Conservation (phyloP, 1,284 basidiomycete genomes). For the Amylostereum areolatum region DNA sequence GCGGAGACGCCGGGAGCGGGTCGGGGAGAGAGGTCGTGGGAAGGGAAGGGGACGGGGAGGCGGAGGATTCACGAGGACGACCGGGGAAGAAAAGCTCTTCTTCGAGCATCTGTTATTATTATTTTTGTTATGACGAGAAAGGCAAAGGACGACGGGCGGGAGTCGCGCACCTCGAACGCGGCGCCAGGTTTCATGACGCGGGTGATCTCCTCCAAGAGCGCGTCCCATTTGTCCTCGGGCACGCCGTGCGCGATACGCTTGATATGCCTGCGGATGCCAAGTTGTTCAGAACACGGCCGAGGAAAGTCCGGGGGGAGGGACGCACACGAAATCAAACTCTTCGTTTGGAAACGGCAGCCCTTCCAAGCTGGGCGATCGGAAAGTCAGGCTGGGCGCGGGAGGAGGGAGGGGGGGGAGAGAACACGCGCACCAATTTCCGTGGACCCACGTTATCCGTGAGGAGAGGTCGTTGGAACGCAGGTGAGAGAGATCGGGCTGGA, state of each 20-base stretch:
- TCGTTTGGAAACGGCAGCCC: constrained; percentile 60
- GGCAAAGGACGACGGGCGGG: too few relatives aligned
- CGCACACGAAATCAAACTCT: constrained; percentile 70
- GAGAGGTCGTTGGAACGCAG: constrained; percentile 49
- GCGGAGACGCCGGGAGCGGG: too few relatives aligned
- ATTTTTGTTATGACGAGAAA: too few relatives aligned
- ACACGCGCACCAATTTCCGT: constrained; percentile 57
- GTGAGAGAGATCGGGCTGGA: constrained; percentile 57
- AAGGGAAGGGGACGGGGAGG: neutral
- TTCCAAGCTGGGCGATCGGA: constrained; percentile 42
- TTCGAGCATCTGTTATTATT: constrained; percentile 47
- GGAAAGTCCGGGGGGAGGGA: constrained; percentile 5
- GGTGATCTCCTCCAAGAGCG: constrained; percentile 55
- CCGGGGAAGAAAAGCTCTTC: constrained; percentile 70
- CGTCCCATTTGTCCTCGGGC: constrained; percentile 70
- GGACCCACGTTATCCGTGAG: constrained; percentile 59
- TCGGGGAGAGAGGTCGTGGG: neutral
- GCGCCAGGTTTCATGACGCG: constrained; percentile 66
- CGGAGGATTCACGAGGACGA: constrained; percentile 21
- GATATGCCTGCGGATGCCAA: constrained; percentile 39
- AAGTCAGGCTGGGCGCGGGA: constrained; percentile 8
- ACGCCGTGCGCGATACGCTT: constrained; percentile 65
- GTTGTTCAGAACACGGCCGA: neutral
- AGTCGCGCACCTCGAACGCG: constrained; percentile 57
- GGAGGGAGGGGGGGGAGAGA: constrained; percentile 1